Conservation (phyloP, 768 basidiomycete species). For the Strobilomyces dryophilus region DNA sequence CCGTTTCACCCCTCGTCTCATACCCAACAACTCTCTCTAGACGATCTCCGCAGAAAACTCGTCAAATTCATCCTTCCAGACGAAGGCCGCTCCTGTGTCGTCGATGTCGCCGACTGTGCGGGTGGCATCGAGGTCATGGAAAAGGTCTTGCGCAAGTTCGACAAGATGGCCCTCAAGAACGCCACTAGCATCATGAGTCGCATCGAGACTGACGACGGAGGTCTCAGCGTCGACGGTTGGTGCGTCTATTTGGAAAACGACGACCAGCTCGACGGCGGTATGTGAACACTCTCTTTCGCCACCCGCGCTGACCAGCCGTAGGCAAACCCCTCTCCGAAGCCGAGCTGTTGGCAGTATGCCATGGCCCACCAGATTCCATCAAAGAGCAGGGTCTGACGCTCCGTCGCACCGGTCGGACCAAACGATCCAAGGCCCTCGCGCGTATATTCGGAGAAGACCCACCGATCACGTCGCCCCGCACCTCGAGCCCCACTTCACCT, state of each 20-base stretch:
- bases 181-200: constrained; percentile 43
- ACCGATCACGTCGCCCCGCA: constrained; percentile 21
- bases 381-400: constrained; percentile 79
- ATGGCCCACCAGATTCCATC: constrained; percentile 70
- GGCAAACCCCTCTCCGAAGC: constrained; percentile 77
- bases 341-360: constrained; percentile 79
- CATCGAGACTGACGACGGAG: constrained; percentile 68
- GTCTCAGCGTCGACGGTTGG: constrained; percentile 85
- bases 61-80: constrained; percentile 89
- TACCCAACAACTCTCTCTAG: constrained; percentile 49
- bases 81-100: constrained; percentile 69
- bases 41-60: constrained; percentile 77
- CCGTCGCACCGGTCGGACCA: constrained; percentile 47
- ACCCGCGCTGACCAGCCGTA: constrained; percentile 21
- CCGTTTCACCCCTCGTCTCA: constrained; percentile 50
- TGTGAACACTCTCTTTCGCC: not conserved
- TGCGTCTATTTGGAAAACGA: constrained; percentile 70
- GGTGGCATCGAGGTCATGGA: constrained; percentile 86
- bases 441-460: constrained; percentile 47
- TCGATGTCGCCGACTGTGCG: constrained; percentile 77
- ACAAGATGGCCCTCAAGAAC: constrained; percentile 49
- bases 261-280: constrained; percentile 50
- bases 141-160: constrained; percentile 86
- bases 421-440: constrained; percentile 39
- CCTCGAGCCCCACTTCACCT: constrained; percentile 36